These are phyloP conservation scores for Neurospora discreta DNA, from an alignment of 495 filamentous ascomycete genomes.

Conservation along the genomic window DNA sequence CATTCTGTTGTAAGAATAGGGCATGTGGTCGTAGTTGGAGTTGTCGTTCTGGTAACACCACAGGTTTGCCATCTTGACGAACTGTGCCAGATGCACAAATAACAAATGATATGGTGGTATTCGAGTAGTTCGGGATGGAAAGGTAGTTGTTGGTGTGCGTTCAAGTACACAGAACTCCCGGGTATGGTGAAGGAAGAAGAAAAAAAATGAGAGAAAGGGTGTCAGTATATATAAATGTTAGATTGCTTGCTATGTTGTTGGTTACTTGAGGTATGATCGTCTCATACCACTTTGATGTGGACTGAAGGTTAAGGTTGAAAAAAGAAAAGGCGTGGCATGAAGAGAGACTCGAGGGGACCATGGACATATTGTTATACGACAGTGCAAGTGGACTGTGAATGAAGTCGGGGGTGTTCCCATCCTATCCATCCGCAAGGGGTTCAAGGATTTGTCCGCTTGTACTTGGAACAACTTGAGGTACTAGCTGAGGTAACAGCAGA, in stretches of 20 bases:
- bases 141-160: neutral
- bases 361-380: neutral
- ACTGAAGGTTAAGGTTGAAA: neutral
- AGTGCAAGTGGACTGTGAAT: neutral
- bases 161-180: neutral
- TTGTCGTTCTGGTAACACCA: neutral
- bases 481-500: neutral
- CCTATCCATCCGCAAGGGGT: neutral
- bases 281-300: neutral
- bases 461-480: neutral
- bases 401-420: neutral
- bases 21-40: neutral
- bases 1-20: neutral
- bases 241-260: neutral
- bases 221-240: neutral
- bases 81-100: neutral
- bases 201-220: neutral
- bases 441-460: neutral
- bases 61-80: neutral
- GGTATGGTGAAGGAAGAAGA: neutral
- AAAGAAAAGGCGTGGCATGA: neutral
- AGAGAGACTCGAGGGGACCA: neutral
- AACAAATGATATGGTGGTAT: neutral
- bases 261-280: neutral
- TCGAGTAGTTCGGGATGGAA: neutral